Base-by-base conservation (phyloP, 2,329 filamentous ascomycete genomes). In the Exserohilum turcica region DNA sequence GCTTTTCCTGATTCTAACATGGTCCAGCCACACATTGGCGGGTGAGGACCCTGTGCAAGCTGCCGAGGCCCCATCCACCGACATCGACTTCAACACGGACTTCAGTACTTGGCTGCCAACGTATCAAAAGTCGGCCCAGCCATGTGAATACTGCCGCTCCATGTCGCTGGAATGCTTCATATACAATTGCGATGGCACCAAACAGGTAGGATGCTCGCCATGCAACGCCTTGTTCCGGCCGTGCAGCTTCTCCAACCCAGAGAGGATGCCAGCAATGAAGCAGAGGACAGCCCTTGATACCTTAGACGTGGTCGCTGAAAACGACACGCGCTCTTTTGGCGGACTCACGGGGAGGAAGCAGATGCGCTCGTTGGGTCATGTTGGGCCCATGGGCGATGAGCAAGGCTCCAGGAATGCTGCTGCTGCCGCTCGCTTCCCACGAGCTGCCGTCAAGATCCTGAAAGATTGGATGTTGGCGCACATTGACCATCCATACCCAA, bases 391-490 rank as follows among this genome's bases (percentile, higher is more conserved):
- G 3, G 48, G 62, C 12, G 70, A 63, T 38, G 65, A 69, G 10
- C 63, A 66, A 9, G 60, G 52, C 6, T 49, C 64, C 6, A 74
- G 67, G 61, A 74, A 65, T 61, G 74, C 70, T 39, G 56, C 74
- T 61, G 59, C 67, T 18, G 69, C 67, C 38, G 61, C 65, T 48
- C 63, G 86, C 43, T 92, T 97, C 74, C 91, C 91, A 4, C 81
- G 89, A 58, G 87, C 92, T 62, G 90, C 91, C 0, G 84, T 94
- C 57, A 89, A 88, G 63, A 84, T 91, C 35, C 77, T 97, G 44
- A 93, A 93, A 75, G 86, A 87, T 63, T 97, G 92, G 92, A 82
- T 96, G 28, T 84, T 87, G 0, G 86, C 86, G 6, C 91, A 96
- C 70, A 84, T 84, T 66, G 83, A 89, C 46, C 90, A 95, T 64